A percentile compares a stretch with the other conserved stretches of the same genome.
These are phyloP conservation scores for Umbelopsis sp. DNA, from an alignment of 192 early-diverging fungal genomes.

Conservation along the genomic window DNA sequence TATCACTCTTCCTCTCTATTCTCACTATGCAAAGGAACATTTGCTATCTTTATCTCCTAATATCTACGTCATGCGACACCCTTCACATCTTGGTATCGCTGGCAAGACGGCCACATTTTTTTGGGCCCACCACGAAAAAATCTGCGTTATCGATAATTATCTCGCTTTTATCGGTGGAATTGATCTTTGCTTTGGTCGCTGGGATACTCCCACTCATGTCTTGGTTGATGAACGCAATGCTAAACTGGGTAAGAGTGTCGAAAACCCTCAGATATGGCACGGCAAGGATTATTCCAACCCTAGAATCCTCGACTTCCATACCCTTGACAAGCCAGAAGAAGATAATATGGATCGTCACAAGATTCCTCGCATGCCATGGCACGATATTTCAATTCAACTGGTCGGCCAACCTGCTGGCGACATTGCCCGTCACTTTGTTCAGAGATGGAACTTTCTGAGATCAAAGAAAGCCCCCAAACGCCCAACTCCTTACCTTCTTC, in stretches of 20 bases:
- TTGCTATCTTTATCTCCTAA: slow-evolving; percentile 70
- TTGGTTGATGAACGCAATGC: slow-evolving; percentile 60
- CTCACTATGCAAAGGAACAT: slow-evolving; percentile 70
- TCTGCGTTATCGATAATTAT: slow-evolving; percentile 74
- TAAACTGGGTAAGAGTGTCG: slow-evolving; percentile 32
- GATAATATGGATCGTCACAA: slow-evolving; percentile 50
- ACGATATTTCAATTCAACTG: slow-evolving; percentile 78
- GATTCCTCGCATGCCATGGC: slow-evolving; percentile 83
- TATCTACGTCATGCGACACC: slow-evolving; percentile 79
- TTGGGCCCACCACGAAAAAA: slow-evolving; percentile 88
- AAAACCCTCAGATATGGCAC: slow-evolving; percentile 43
- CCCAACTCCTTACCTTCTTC: slow-evolving; percentile 68
- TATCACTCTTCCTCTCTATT: slow-evolving; percentile 68
- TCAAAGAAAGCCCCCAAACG: slow-evolving; percentile 54
- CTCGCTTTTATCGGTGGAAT: slow-evolving; percentile 84
- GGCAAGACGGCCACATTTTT: slow-evolving; percentile 61
- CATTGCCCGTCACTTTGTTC: slow-evolving; percentile 80
- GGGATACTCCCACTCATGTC: slow-evolving; percentile 74
- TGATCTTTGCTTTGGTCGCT: slow-evolving; percentile 84
- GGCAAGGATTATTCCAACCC: slow-evolving; percentile 87
- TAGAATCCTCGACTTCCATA: slow-evolving; percentile 71
- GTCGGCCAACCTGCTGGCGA: slow-evolving; percentile 76
- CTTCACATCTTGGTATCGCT: slow-evolving; percentile 69
- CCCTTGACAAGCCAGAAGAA: slow-evolving; percentile 53
- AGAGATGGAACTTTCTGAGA: slow-evolving; percentile 83